Base-by-base conservation (phyloP, 192 early-diverging fungal genomes). In the Phlyctochytrium planicorne region DNA sequence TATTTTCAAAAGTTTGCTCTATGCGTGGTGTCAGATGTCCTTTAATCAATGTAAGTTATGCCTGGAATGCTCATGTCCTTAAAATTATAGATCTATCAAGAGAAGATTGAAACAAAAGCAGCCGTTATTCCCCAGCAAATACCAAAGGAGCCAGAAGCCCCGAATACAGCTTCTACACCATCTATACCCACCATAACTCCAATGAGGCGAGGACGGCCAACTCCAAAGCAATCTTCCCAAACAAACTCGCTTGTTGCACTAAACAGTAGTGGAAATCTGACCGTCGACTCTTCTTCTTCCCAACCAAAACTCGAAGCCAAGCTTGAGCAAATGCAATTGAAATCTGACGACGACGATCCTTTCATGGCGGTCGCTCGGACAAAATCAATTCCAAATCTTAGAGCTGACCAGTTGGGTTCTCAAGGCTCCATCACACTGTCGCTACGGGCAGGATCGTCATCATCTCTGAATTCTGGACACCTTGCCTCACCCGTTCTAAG, bases 131-230 rank as follows among this genome's bases (percentile, higher is more conserved):
- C 65, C 57, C 63, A 23, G 50, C 25, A 35, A 35, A 30, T 65
- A 25, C 27, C 67, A 30, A 27, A 30, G 56, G 84, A 67, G 73
- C 57, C 53, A 55, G 12, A 34, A 64, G 25, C 47, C 31, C n/a
- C 60, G 2, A 70, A 57, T 47, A 3, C 25, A 25, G 37, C 56
- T 27, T 10, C 62, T 37, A 16, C 68, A 75, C 34, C 53, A 62
- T 34, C 57, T 17, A 50, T 76, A 62, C 63, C 73, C 36, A 74
- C 71, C 25, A 85, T 91, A 63, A 80, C 82, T 34, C 93, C 94
- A 0, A 97, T 97, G 95, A 86, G 95, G 1, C 86, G 95, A 35
- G 95, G 95, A 34, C 82, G 95, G 3, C 94, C 94, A n/a, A 78
- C 82, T 10, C 85, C 78, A 36, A 60, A 76, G 55, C 55, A 25